Conservation (phyloP, 1,284 basidiomycete species). For the Lentinus polychrous region DNA sequence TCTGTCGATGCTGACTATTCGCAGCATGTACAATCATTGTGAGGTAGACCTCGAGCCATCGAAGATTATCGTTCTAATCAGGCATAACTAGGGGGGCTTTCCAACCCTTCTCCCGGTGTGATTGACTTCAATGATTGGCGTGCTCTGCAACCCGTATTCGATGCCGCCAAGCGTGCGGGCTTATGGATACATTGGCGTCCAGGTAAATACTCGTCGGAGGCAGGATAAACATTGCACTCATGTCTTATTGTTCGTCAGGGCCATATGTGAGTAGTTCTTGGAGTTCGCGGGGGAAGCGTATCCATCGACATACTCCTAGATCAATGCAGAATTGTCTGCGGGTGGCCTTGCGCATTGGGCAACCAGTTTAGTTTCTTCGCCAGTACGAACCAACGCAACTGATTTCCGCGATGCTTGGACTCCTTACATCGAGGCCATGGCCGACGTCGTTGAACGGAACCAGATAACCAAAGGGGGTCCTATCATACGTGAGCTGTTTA, state of each 20-base stretch:
- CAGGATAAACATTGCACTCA: too few relatives aligned
- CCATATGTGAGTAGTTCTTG: conserved; percentile 17
- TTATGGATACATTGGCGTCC: conserved; percentile 41
- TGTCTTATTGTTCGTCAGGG: conserved; percentile 8
- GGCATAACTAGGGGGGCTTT: conserved; percentile 39
- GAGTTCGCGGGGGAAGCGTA: background rate
- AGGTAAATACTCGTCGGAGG: background rate
- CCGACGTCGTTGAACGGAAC: conserved; percentile 50
- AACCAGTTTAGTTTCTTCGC: conserved; percentile 49
- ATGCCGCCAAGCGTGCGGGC: conserved; percentile 36
- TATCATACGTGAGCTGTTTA: conserved; percentile 41
- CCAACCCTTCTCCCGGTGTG: conserved; percentile 66
- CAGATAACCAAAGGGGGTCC: conserved; percentile 71
- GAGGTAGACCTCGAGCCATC: conserved; percentile 1
- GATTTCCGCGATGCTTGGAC: conserved; percentile 67
- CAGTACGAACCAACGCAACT: conserved; percentile 62
- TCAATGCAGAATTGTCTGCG: conserved; percentile 76
- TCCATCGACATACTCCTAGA: conserved; percentile 36
- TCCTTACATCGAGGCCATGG: conserved; percentile 61
- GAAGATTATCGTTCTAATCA: background rate
- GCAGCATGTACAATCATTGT: conserved; percentile 65
- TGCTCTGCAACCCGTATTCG: conserved; percentile 56
- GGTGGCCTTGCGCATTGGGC: conserved; percentile 78
- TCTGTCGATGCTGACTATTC: background rate
- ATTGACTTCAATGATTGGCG: conserved; percentile 68